Evolutionary conservation across 495 filamentous ascomycete species (phyloP).

Genomic region (Clavariopsis aquatica): DNA sequence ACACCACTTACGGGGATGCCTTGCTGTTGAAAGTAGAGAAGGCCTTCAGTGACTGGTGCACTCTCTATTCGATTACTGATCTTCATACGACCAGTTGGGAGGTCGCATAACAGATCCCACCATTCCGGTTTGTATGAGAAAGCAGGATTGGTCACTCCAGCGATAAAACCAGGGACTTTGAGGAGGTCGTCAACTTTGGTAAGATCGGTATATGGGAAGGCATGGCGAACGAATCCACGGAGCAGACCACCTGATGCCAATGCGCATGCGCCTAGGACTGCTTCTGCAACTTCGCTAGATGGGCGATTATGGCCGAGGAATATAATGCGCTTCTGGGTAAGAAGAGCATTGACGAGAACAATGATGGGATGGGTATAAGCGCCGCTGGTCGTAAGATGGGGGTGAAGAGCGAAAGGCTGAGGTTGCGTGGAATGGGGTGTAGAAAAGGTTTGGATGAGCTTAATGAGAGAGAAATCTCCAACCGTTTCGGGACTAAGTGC

Average conservation of each 20-base stretch:
- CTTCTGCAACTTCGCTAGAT: conserved; percentile 91
- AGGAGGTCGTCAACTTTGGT: conserved; percentile 97
- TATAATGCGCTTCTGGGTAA: conserved; percentile 95
- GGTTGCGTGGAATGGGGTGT: conserved; percentile 74
- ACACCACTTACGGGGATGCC: conserved; percentile 5
- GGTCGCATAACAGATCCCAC: conserved; percentile 97
- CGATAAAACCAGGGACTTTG: conserved; percentile 95
- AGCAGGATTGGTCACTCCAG: conserved; percentile 94
- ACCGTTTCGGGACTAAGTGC: conserved; percentile 94
- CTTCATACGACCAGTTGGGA: conserved; percentile 88
- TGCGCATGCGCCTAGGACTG: conserved; percentile 89
- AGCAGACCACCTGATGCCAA: conserved; percentile 94
- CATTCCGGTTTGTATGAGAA: conserved; percentile 94
- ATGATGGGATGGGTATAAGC: conserved; percentile 76
- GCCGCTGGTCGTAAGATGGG: conserved; percentile 91
- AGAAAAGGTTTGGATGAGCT: conserved; percentile 92
- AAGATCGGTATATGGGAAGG: conserved; percentile 97
- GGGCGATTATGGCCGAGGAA: conserved; percentile 94
- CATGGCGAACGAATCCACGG: conserved; percentile 92
- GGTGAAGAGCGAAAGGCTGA: conserved; percentile 83
- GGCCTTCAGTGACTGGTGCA: conserved; percentile 75
- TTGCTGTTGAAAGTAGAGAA: conserved; percentile 81
- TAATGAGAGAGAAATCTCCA: conserved; percentile 95
- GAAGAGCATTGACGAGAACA: conserved; percentile 74
- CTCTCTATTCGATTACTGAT: conserved; percentile 80